Base-by-base conservation (phyloP, 345 rosid genomes). In the Bruguiera sexangula region DNA sequence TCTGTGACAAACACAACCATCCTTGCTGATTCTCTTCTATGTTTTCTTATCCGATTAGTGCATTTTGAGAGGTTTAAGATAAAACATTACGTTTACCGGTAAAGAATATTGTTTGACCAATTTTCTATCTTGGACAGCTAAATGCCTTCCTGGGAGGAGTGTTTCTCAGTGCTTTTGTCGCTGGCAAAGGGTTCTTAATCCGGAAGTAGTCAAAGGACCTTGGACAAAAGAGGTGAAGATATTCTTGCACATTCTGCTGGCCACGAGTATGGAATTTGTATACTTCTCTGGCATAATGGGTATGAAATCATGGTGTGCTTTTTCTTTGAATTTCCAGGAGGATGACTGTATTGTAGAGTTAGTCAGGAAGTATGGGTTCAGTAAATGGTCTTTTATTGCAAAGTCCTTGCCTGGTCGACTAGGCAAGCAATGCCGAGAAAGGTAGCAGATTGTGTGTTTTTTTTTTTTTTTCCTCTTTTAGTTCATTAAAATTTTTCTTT, bases 401-500 rank as follows among this genome's bases (percentile, higher is more conserved):
- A 67, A 62, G 52, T 68, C 55, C 59, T 76, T 76, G 54, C 69
- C 73, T 10, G 76, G 80, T 32, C 80, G 80, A 32, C 15, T 67
- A 24, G 73, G 76, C 34, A 76, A 72, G 64, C 80, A 76, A 63
- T 72, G 80, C 66, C 62, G 80, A 67, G 80, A 71, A 62, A 76
- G 80, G 80, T 72, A 56, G 50, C 51, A 60, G 3, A 51, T 62
- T 16, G 20, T 8, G 2, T 27, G 1, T 2, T 27, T 27, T 2
- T 27, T 27, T 27, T 27, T 63, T 6, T 36, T 4, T 10, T 26
- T 5, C 10, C 16, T 19, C 37, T 32, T n/a, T 53, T 10, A 56
- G 24, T 22, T 27, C 30, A 22, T 8, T 24, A 13, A 22, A 8
- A 11, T 24, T 10, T 56, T 4, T 10, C 60, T 24, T 24, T 2